Conservation (phyloP, 495 filamentous ascomycete species). For the Melanomma pulvis-pyrius region DNA sequence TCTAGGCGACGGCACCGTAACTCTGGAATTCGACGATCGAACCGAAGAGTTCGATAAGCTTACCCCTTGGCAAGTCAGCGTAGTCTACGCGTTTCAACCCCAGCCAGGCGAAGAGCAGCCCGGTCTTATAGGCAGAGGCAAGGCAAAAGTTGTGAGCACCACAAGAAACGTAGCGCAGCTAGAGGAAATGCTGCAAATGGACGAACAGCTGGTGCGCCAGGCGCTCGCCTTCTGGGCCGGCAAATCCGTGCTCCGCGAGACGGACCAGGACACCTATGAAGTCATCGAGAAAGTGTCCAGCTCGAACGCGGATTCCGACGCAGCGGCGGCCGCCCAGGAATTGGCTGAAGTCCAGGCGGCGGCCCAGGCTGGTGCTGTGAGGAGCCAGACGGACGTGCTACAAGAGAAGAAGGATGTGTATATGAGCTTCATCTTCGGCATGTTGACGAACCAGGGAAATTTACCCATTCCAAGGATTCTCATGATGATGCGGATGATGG, state of each 20-base stretch:
- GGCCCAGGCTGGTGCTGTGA: slow-evolving; percentile 47
- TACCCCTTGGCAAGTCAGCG: slow-evolving; percentile 81
- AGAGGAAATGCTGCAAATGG: slow-evolving; percentile 70
- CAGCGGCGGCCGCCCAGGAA: slow-evolving; percentile 54
- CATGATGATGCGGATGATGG: slow-evolving; percentile 91
- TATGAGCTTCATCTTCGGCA: slow-evolving; percentile 86
- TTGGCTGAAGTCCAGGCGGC: slow-evolving; percentile 52
- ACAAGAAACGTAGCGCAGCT: slow-evolving; percentile 65
- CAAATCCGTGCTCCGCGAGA: slow-evolving; percentile 73
- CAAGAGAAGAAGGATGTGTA: slow-evolving; percentile 82
- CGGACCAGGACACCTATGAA: slow-evolving; percentile 55
- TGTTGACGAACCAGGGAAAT: slow-evolving; percentile 87
- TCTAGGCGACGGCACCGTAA: slow-evolving; percentile 77
- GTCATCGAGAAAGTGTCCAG: slow-evolving; percentile 63
- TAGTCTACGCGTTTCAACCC: slow-evolving; percentile 80
- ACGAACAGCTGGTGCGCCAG: slow-evolving; percentile 69
- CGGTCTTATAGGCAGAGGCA: not conserved
- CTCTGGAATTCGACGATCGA: slow-evolving; percentile 82
- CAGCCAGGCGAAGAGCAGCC: slow-evolving; percentile 14
- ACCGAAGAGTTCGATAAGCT: slow-evolving; percentile 69
- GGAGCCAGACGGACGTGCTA: slow-evolving; percentile 41
- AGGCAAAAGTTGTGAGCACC: slow-evolving; percentile 32
- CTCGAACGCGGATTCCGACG: slow-evolving; percentile 51
- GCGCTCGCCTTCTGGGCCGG: slow-evolving; percentile 85
- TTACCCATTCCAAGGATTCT: slow-evolving; percentile 80